Evolutionary conservation across 2,329 filamentous ascomycete species (phyloP).

Genomic region (Xylaria arbuscula): DNA sequence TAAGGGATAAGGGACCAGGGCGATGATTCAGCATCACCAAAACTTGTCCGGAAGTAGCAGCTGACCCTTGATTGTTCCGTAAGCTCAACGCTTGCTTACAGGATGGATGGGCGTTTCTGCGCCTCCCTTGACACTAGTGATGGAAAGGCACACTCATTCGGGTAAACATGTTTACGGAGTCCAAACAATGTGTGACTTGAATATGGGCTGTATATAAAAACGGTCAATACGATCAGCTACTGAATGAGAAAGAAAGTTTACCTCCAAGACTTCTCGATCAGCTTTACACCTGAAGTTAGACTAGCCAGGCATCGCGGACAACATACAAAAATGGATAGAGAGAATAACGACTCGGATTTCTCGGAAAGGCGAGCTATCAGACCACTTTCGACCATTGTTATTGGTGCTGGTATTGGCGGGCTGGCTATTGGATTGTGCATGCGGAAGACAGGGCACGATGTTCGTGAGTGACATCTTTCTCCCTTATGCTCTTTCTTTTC

Average conservation of each 20-base stretch:
- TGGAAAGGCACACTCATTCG: background rate
- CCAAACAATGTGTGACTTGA: background rate
- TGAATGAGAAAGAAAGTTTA: background rate
- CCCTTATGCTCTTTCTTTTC: background rate
- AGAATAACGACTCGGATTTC: conserved; percentile 21
- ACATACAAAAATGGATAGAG: conserved; percentile 21
- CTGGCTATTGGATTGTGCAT: conserved; percentile 55
- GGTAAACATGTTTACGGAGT: background rate
- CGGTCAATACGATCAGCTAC: background rate
- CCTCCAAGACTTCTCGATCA: background rate
- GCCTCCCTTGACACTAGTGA: background rate
- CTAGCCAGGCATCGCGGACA: background rate
- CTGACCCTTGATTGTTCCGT: conserved; percentile 2
- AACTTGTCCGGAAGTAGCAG: background rate
- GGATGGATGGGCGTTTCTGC: conserved; percentile 13
- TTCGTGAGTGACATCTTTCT: conserved; percentile 18
- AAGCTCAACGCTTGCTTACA: conserved; percentile 22
- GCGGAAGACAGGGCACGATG: conserved; percentile 40
- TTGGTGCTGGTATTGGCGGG: conserved; percentile 58
- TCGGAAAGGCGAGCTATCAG: conserved; percentile 31
- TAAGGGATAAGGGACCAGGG: conserved; percentile 5
- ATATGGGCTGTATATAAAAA: background rate
- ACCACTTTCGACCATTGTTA: conserved; percentile 44
- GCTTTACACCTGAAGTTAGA: background rate
- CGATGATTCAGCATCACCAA: background rate